These are phyloP conservation scores for Saccharomycopsis microspora DNA, from an alignment of 805 yeast genomes.

Conservation along the genomic window DNA sequence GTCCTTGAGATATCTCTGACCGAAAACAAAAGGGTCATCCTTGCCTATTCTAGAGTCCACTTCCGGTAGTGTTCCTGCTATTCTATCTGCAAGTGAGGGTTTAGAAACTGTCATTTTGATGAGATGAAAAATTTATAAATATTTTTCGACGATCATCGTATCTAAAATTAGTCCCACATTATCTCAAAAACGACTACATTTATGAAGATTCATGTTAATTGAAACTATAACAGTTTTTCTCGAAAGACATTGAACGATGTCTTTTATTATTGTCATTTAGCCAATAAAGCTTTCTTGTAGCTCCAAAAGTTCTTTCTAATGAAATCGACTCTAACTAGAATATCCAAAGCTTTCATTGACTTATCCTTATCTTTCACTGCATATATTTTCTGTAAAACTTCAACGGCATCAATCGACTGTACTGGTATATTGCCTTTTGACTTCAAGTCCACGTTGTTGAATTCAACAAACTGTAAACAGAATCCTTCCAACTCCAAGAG, in stretches of 20 bases:
- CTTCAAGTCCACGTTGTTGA: slow-evolving; percentile 16
- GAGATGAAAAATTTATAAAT: too few species aligned
- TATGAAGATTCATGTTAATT: neutral
- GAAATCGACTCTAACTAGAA: slow-evolving; percentile 50
- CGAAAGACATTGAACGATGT: neutral
- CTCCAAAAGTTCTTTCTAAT: slow-evolving; percentile 55
- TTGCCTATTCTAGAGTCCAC: slow-evolving; percentile 56
- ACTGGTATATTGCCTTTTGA: slow-evolving; percentile 19
- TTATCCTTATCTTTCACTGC: slow-evolving; percentile 21
- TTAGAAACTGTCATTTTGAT: neutral
- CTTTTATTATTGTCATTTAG: neutral
- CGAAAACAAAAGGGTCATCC: slow-evolving; percentile 86
- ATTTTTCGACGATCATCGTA: too few species aligned
- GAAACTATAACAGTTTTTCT: neutral
- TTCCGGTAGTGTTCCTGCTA: slow-evolving; percentile 7
- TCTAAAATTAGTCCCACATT: neutral
- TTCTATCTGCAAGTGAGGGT: slow-evolving; percentile 13
- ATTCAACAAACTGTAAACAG: slow-evolving; percentile 30
- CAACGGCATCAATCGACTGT: slow-evolving; percentile 52
- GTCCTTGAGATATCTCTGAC: slow-evolving; percentile 64
- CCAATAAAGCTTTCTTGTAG: slow-evolving; percentile 19
- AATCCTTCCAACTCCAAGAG: slow-evolving; percentile 33
- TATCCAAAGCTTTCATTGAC: slow-evolving; percentile 35
- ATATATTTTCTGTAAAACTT: slow-evolving; percentile 44
- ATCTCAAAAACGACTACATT: neutral